Conservation (phyloP, 2,329 filamentous ascomycete species). For the Mycosphaerella arachidis region DNA sequence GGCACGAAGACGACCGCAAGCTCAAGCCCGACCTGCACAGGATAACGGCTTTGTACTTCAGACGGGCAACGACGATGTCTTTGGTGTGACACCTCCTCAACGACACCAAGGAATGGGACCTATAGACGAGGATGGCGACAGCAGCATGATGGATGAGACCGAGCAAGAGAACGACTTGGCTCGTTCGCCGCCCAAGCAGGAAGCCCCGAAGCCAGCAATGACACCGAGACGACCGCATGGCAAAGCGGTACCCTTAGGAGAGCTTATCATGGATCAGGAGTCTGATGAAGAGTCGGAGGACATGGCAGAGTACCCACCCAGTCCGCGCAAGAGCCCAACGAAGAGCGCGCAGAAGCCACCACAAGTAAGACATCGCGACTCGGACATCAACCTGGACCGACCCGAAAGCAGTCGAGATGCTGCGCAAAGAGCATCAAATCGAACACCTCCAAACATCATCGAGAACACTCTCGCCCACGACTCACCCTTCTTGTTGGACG, state of each 20-base stretch:
- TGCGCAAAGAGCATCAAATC: conserved; percentile 18
- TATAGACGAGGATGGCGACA: conserved; percentile 30
- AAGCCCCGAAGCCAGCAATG: conserved; percentile 28
- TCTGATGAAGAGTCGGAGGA: conserved; percentile 20
- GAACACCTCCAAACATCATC: conserved; percentile 25
- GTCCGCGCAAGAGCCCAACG: conserved; percentile 31
- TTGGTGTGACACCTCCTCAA: conserved; percentile 10
- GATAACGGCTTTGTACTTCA: conserved; percentile 25
- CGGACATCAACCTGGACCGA: background rate
- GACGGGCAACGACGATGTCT: conserved; percentile 20
- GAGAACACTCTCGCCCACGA: conserved; percentile 24
- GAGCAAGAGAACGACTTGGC: conserved; percentile 50
- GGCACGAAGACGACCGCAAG: conserved; percentile 13
- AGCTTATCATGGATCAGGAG: conserved; percentile 29
- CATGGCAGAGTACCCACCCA: conserved; percentile 34
- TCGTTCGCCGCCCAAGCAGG: conserved; percentile 36
- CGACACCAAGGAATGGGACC: conserved; percentile 6
- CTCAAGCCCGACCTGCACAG: conserved; percentile 2
- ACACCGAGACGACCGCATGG: conserved; percentile 30
- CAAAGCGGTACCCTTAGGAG: conserved; percentile 28
- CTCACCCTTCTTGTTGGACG: conserved; percentile 20
- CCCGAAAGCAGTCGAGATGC: conserved; percentile 27
- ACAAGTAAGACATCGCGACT: conserved; percentile 1
- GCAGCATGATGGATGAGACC: conserved; percentile 31
- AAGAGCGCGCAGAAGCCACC: conserved; percentile 26